These are phyloP conservation scores for Bombardia bombarda DNA, from an alignment of 495 filamentous ascomycete species.

Conservation along the genomic window DNA sequence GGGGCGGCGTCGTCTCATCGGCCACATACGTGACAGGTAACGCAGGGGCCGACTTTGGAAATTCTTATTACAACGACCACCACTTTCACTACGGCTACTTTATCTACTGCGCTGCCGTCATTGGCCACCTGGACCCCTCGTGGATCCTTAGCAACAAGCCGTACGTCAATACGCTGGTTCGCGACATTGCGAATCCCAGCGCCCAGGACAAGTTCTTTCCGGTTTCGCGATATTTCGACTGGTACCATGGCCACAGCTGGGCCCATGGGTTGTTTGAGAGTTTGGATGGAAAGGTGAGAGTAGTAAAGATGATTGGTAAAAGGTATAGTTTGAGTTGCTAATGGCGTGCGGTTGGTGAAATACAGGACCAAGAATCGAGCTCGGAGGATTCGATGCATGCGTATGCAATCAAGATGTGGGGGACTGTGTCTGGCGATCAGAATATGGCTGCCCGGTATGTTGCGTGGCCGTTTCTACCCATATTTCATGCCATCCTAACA, in stretches of 20 bases:
- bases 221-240: slow-evolving; percentile 81
- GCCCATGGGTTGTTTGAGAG: slow-evolving; percentile 90
- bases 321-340: neutral
- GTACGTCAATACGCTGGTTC: slow-evolving; percentile 73
- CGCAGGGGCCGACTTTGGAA: slow-evolving; percentile 67
- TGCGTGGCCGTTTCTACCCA: neutral
- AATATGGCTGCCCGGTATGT: slow-evolving; percentile 70
- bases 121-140: slow-evolving; percentile 66
- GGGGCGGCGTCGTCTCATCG: slow-evolving; percentile 80
- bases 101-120: slow-evolving; percentile 79
- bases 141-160: slow-evolving; percentile 70
- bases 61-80: slow-evolving; percentile 88
- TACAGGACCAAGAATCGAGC: slow-evolving; percentile 71
- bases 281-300: slow-evolving; percentile 64
- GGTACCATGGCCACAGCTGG: slow-evolving; percentile 94
- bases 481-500: neutral
- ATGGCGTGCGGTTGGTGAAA: neutral
- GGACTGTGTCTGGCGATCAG: slow-evolving; percentile 58
- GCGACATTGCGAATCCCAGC: slow-evolving; percentile 73
- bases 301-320: no score
- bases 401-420: slow-evolving; percentile 95
- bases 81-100: slow-evolving; percentile 94
- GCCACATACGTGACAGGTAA: slow-evolving; percentile 72
- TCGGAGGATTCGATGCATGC: slow-evolving; percentile 86
- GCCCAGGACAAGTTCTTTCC: slow-evolving; percentile 69